Evolutionary conservation across 768 basidiomycete genomes (phyloP), one percentile per base, ranked within the genome.

Genomic region (Lactarius evosmus): DNA sequence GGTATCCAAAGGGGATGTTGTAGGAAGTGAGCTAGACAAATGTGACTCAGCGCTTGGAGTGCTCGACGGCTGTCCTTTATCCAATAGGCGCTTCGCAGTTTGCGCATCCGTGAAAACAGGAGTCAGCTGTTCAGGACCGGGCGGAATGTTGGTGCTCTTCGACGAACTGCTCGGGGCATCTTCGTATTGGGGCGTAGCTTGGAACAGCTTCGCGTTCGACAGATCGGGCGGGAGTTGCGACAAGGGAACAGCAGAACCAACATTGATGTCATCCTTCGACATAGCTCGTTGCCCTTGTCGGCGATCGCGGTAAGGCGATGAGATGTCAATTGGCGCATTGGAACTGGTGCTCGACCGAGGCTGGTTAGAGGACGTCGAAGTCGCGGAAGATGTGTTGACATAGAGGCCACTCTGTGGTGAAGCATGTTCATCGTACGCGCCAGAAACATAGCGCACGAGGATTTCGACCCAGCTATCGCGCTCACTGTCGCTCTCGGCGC

Each of bases 391-490:
- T n/a, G 70, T 58, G 50, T 65, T 62, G 58, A 60, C 36, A 60
- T 67, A 59, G 60, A 68, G 38, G 61, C 55, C 50, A 58, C 68
- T 40, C 29, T 60, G 56, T 27, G 59, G 58, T 58, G 66, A 59
- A 27, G 58, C 61, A 60, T 60, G 61, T 78, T 91, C 89, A 74
- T 83, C 88, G 76, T 92, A 92, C n/a, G 78, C 75, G 36, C 92
- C 92, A 8, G 85, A 83, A 63, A 91, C 91, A 74, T 95, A 94
- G 50, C 89, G 84, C 60, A 97, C 93, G 58, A 99, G 86, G 65
- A 93, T 87, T 62, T 93, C 88, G 30, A 99, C 95, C 97, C 97
- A 99, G 61, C 80, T 83, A 73, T 99, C 97, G 51, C 97, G 83
- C 72, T 96, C 95, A 50, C 81, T 77, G 75, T 99, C 97, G 72